Conservation (phyloP, 352 stramenopile genomes). For the Blastocystis sp. region DNA sequence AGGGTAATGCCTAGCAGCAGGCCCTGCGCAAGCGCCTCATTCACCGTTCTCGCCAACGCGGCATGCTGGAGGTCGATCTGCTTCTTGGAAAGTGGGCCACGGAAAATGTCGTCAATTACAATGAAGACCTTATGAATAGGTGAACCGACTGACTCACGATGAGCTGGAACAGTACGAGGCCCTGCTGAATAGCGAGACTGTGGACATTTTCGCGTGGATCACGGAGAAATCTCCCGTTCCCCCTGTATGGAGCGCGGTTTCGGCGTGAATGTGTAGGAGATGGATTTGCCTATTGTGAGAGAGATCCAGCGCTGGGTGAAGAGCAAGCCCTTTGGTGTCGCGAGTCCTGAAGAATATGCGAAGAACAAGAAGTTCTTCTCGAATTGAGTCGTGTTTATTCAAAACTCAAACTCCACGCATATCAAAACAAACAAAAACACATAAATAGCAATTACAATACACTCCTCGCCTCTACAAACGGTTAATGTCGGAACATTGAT, state of each 20-base stretch:
- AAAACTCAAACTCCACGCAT: background rate
- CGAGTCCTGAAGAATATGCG: constrained; percentile 67
- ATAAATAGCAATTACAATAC: background rate
- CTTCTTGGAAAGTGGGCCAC: constrained; percentile 65
- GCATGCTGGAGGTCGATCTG: constrained; percentile 66
- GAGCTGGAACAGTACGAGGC: constrained; percentile 67
- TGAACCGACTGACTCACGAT: constrained; percentile 44
- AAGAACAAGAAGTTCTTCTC: constrained; percentile 70
- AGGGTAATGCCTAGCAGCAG: background rate
- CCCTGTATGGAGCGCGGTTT: background rate
- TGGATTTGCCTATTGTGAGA: constrained; percentile 53
- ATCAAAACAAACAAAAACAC: constrained; percentile 3
- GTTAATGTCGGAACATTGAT: constrained; percentile 29
- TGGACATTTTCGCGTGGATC: constrained; percentile 69
- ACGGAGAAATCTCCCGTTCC: constrained; percentile 56
- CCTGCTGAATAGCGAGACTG: constrained; percentile 64
- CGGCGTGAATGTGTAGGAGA: constrained; percentile 27
- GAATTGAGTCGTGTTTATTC: constrained; percentile 46
- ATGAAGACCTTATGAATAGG: too few relatives aligned
- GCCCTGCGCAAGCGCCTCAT: constrained; percentile 59
- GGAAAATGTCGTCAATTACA: constrained; percentile 13
- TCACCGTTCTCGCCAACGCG: constrained; percentile 66
- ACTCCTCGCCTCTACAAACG: background rate
- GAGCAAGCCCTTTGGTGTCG: constrained; percentile 52
- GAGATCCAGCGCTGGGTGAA: constrained; percentile 64